phyloP scores from a whole-genome alignment of 371 early-diverging fungal species.

The Apophysomyces variabilis region DNA sequence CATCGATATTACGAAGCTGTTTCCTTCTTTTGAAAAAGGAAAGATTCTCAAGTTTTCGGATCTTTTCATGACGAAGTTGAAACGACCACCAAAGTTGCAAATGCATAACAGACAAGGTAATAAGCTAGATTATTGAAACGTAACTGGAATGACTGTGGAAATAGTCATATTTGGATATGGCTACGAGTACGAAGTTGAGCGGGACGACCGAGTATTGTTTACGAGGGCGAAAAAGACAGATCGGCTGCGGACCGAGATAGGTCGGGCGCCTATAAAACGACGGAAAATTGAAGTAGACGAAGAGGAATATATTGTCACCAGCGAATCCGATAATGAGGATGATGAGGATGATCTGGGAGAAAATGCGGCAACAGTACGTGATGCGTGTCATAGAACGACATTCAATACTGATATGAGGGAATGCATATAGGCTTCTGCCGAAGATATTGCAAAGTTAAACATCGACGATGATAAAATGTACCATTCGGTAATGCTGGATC shows the following conservation, averaged over 20 bases:
- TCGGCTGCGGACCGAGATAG: conserved; percentile 23
- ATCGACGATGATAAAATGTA: conserved; percentile 43
- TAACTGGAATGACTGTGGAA: not conserved
- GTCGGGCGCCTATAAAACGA: conserved; percentile 26
- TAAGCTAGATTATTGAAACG: not conserved
- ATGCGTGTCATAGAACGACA: not conserved
- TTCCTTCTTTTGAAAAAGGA: conserved; percentile 69
- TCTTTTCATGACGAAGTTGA: conserved; percentile 58
- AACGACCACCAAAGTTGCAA: conserved; percentile 37
- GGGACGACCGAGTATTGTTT: conserved; percentile 45
- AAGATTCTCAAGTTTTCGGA: conserved; percentile 72
- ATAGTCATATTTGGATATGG: conserved; percentile 45
- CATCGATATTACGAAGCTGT: conserved; percentile 58
- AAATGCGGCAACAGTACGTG: conserved; percentile 5
- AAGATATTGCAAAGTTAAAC: conserved; percentile 6
- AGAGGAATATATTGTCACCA: conserved; percentile 16
- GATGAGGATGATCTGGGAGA: conserved; percentile 22
- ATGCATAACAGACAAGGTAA: conserved; percentile 38
- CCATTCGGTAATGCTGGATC: conserved; percentile 71
- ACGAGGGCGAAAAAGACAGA: conserved; percentile 38
- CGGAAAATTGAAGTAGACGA: conserved; percentile 33
- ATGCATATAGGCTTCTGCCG: not conserved
- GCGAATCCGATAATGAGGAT: conserved; percentile 30
- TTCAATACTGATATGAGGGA: not conserved
- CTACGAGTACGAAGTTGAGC: conserved; percentile 49